Evolutionary conservation across 306 rosid species (phyloP).

Genomic region (Fragaria iinumae): DNA sequence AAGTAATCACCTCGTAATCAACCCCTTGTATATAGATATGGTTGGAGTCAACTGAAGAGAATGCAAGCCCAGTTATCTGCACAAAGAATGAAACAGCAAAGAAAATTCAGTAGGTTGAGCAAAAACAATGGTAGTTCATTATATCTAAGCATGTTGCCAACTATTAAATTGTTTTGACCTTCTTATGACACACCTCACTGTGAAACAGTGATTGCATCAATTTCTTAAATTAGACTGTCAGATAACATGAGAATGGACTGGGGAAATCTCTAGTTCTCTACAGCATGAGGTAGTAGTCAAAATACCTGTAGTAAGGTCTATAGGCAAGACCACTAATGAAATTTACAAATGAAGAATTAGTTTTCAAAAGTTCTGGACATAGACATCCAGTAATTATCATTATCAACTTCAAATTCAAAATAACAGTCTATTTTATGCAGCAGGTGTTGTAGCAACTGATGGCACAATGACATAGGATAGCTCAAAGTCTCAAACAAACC

Average conservation of each 20-base stretch:
- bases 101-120: not conserved
- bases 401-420: not conserved
- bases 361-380: not conserved
- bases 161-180: not conserved
- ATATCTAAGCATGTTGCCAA: conserved; percentile 8
- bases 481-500: not conserved
- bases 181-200: not conserved
- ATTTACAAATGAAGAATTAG: not conserved
- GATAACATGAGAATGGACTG: not conserved
- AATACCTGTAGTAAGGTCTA: not conserved
- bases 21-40: conserved; percentile 82
- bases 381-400: not conserved
- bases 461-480: not conserved
- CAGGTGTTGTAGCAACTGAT: not conserved
- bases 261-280: not conserved
- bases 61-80: conserved; percentile 86
- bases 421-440: not conserved
- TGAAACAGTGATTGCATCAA: not conserved
- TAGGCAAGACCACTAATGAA: not conserved
- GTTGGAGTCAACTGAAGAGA: conserved; percentile 70
- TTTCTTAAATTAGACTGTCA: not conserved
- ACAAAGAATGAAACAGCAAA: conserved; percentile 7
- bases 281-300: not conserved
- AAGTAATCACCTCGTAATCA: conserved; percentile 71
- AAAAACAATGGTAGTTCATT: conserved; percentile 9